Percentiles rank a stretch among this genome's conserved stretches.
These are phyloP conservation scores for Colletotrichum ledebouriae DNA, from an alignment of 2,329 filamentous ascomycete species.

Conservation along the genomic window DNA sequence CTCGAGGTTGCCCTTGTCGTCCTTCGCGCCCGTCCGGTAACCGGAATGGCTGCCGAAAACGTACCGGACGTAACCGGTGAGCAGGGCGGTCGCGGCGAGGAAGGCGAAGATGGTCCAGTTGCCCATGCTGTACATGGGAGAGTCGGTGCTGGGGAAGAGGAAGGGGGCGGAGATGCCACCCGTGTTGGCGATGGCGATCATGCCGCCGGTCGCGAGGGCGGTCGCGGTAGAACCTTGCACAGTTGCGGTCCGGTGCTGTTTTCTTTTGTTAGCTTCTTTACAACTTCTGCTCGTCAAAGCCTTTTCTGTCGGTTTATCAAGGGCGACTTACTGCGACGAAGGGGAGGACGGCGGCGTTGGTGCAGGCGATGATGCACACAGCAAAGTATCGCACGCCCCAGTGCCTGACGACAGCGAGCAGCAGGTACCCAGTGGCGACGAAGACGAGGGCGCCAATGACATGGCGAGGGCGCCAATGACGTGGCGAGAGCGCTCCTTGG, in stretches of 20 bases:
- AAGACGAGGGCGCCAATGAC: no score
- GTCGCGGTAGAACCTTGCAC: slow-evolving; percentile 51
- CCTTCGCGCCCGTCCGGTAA: slow-evolving; percentile 47
- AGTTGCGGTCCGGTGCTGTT: slow-evolving; percentile 51
- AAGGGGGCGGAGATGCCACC: slow-evolving; percentile 53
- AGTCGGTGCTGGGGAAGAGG: slow-evolving; percentile 49
- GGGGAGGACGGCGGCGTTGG: slow-evolving; percentile 50
- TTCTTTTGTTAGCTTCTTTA: no score
- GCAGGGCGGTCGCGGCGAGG: slow-evolving; percentile 45
- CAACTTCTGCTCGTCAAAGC: no score
- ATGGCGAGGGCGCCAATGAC: no score
- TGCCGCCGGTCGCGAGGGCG: slow-evolving; percentile 51
- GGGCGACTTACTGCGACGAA: slow-evolving; percentile 50
- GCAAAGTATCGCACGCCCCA: slow-evolving; percentile 51
- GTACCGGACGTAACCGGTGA: slow-evolving; percentile 50
- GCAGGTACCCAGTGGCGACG: slow-evolving; percentile 48
- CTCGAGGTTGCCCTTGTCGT: slow-evolving; percentile 44
- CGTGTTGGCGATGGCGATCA: slow-evolving; percentile 52
- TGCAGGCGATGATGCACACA: slow-evolving; percentile 51
- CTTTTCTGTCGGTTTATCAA: slow-evolving; percentile 2
- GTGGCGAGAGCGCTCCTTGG: no score
- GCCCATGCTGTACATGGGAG: slow-evolving; percentile 51
- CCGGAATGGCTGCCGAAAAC: slow-evolving; percentile 51
- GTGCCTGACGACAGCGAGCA: slow-evolving; percentile 49
- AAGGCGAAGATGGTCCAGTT: slow-evolving; percentile 53